phyloP scores from a whole-genome alignment of 148 eudicot genomes.

The Rheum nobile region DNA sequence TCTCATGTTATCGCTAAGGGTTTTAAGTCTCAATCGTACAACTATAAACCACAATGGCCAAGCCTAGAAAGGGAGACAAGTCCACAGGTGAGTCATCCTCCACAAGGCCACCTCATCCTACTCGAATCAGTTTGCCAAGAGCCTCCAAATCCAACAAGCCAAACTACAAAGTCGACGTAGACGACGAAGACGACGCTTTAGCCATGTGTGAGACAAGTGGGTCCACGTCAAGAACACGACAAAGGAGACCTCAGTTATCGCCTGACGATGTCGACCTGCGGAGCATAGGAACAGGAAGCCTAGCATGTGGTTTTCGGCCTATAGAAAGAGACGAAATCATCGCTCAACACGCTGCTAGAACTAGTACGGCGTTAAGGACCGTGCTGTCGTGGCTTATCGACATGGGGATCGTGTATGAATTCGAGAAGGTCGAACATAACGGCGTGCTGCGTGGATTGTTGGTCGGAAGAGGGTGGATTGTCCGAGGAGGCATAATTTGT shows the following conservation, averaged over 20 bases:
- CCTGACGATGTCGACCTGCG: too few species aligned
- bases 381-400: constrained; percentile 39
- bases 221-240: not conserved
- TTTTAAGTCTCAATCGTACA: not conserved
- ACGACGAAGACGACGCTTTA: not conserved
- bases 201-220: not conserved
- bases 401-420: constrained; percentile 13
- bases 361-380: not conserved
- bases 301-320: not conserved
- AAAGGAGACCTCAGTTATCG: too few species aligned
- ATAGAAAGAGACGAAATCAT: not conserved
- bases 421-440: not conserved
- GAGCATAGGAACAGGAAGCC: not conserved
- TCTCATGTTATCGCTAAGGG: not conserved
- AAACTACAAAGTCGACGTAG: not conserved
- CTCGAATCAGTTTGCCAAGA: not conserved
- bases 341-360: not conserved
- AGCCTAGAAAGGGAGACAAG: not conserved
- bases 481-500: constrained; percentile 32
- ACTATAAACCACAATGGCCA: not conserved
- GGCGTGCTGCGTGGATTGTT: not conserved
- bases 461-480: constrained; percentile 11
- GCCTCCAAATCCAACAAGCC: not conserved
- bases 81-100: not conserved
- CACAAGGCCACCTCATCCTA: not conserved